Percentiles rank a stretch among this genome's conserved stretches.
Conservation (phyloP, 768 basidiomycete species). For the Chalciporus chontae region DNA sequence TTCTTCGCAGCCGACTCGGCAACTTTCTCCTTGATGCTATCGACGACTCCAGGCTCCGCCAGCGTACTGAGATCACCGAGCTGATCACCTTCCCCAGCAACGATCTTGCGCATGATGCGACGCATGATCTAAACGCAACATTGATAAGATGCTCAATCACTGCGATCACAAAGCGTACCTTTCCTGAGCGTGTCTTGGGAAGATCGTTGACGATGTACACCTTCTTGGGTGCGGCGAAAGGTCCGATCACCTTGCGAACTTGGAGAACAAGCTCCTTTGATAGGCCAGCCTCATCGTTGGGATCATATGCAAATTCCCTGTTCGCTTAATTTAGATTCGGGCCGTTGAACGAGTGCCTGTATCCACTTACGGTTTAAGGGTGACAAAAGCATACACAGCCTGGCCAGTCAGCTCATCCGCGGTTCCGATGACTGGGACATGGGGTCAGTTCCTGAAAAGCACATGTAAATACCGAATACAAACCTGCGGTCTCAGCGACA, state of each 20-base stretch:
- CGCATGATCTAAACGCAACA: slow-evolving; percentile 70
- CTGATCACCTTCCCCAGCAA: slow-evolving; percentile 90
- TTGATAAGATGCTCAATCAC: background rate
- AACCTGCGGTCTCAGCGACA: slow-evolving; percentile 89
- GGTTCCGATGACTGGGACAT: slow-evolving; percentile 63
- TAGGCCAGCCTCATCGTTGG: slow-evolving; percentile 63
- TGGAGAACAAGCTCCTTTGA: slow-evolving; percentile 89
- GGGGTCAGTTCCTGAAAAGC: slow-evolving; percentile 5
- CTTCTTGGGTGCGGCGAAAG: slow-evolving; percentile 96
- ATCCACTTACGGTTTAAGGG: slow-evolving; percentile 79
- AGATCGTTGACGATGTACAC: slow-evolving; percentile 79
- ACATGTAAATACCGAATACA: slow-evolving; percentile 7
- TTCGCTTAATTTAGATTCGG: background rate
- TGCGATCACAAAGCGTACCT: slow-evolving; percentile 40
- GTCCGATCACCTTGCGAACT: slow-evolving; percentile 96
- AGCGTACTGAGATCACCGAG: slow-evolving; percentile 93
- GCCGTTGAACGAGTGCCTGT: background rate
- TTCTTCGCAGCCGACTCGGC: slow-evolving; percentile 36
- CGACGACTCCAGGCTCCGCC: slow-evolving; percentile 85
- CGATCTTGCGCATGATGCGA: slow-evolving; percentile 94
- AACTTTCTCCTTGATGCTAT: slow-evolving; percentile 79
- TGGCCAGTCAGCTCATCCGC: slow-evolving; percentile 89
- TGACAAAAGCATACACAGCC: slow-evolving; percentile 92
- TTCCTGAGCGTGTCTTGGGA: slow-evolving; percentile 93
- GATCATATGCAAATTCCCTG: slow-evolving; percentile 79